Base-by-base conservation (phyloP, 495 filamentous ascomycete genomes). In the Trypethelium eluteriae region DNA sequence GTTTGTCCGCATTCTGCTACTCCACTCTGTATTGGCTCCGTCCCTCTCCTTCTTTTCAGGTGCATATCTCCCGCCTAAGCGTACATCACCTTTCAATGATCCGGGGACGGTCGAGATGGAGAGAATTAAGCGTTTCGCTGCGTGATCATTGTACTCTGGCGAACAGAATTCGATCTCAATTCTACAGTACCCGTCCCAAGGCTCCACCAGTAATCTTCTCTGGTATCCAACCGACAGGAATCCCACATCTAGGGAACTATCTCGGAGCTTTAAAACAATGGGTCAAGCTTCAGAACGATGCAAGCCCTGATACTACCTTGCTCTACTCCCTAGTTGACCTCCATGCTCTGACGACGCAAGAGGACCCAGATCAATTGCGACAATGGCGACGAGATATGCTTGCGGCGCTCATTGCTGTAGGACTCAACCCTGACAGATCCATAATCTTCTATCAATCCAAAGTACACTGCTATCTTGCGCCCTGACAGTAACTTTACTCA, bases 181-280 rank as follows among this genome's bases (percentile, higher is more conserved):
- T 34, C 25, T 35, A 59, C 6, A 35, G 25, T 18, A 59, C 53
- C 3, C 53, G 36, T 9, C 14, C 53, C 32, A 36, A 10, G 53
- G 53, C 36, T 14, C 70, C 41, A 44, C 47, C 79, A 53, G 77
- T 87, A 38, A 81, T 98, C 68, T 98, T 98, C 81, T 98, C 95
- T 10, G 94, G 92, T 38, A 98, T 98, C 68, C 94, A 98, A 72
- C 95, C 94, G 18, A 98, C 94, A 4, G 94, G 93, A 3, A 78
- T 96, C 10, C 95, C 94, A n/a, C 95, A 98, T 74, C 80, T 98
- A 39, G 94, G 94, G 14, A 98, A 98, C 76, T 98, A 98, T 74
- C 82, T 97, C 9, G 94, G 94, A 12, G 95, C 94, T n/a, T 78
- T 98, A 64, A 83, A 84, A 38, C 84, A 89, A 80, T 98, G 94